These are phyloP conservation scores for Neonothopanus nambi DNA, from an alignment of 1,284 basidiomycete genomes.

Conservation along the genomic window DNA sequence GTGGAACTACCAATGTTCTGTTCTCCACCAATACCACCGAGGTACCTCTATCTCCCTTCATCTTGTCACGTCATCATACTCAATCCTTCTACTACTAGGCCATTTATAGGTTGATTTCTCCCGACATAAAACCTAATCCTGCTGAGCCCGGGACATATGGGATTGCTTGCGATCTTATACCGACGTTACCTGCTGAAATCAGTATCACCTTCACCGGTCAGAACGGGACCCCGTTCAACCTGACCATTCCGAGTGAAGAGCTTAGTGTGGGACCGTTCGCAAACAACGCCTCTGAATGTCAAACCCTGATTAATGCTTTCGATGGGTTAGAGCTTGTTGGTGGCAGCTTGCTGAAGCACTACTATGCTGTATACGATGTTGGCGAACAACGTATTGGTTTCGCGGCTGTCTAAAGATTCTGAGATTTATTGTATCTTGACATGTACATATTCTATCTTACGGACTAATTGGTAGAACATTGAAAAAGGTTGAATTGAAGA, in stretches of 20 bases:
- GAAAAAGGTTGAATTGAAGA: too few species aligned
- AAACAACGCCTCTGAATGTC: slow-evolving; percentile 45
- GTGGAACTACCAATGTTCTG: slow-evolving; percentile 54
- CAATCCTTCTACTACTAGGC: slow-evolving; percentile 33
- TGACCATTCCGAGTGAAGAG: slow-evolving; percentile 57
- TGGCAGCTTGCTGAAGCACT: slow-evolving; percentile 55
- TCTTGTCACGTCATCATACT: background rate
- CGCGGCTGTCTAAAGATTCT: slow-evolving; percentile 27
- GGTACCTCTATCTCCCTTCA: slow-evolving; percentile 24
- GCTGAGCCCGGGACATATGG: slow-evolving; percentile 57
- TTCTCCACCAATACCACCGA: slow-evolving; percentile 48
- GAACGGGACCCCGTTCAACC: slow-evolving; percentile 45
- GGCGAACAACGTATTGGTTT: slow-evolving; percentile 49
- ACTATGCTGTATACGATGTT: slow-evolving; percentile 58
- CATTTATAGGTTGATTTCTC: slow-evolving; percentile 56
- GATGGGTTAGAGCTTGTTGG: slow-evolving; percentile 51
- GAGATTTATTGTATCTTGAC: too few species aligned
- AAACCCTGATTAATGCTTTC: slow-evolving; percentile 57
- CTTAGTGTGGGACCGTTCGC: slow-evolving; percentile 57
- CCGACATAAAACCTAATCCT: slow-evolving; percentile 49
- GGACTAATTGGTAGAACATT: too few species aligned
- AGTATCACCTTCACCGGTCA: slow-evolving; percentile 52
- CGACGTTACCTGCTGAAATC: slow-evolving; percentile 47
- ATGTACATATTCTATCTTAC: background rate
- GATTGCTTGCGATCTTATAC: slow-evolving; percentile 48